Base-by-base conservation (phyloP, 164 flowering plant species). In the Magnolia changhungtana region DNA sequence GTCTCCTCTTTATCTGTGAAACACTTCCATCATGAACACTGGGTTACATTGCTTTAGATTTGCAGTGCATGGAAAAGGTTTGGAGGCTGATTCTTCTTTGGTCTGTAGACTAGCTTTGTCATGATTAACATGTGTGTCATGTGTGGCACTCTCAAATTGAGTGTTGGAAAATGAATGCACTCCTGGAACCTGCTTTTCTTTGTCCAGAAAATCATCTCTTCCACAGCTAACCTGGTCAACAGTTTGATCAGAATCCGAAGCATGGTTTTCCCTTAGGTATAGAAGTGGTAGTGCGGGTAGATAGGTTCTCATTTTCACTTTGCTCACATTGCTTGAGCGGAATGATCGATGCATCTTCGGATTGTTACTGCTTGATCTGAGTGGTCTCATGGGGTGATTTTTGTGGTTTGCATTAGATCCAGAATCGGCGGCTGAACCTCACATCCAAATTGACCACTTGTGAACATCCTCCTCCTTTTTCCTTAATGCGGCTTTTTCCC, bases 401-500 rank as follows among this genome's bases (percentile, higher is more conserved):
- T 50, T 63, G 23, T 76, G 59, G 80, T 73, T 81, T 75, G 16
- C 27, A 79, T 61, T 77, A n/a, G 81, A 80, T 27, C 63, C 79
- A 50, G 88, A 87, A 5, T 87, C 67, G 78, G 81, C 71, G 52
- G 73, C 71, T 70, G 78, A 81, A 80, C 88, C 24, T 78, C 82
- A 16, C 68, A 19, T 69, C 76, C 79, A 61, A 78, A 77, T 67
- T 78, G 78, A 76, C 24, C n/a, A 72, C 67, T 73, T 80, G 18
- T 8, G 59, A 8, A 31, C 31, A 63, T 75, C 82, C 55, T 59
- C 74, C 31, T 19, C 37, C 77, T 80, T 89, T 80, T 82, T 89
- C 82, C 67, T 89, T 6, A 71, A 69, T 45, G 79, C 85, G 78
- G 97, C 94, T 72, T 83, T 88, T 82, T 89, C 90, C 98, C 98